These are phyloP conservation scores for Penicillium nucicola DNA, from an alignment of 495 filamentous ascomycete species.

Conservation along the genomic window DNA sequence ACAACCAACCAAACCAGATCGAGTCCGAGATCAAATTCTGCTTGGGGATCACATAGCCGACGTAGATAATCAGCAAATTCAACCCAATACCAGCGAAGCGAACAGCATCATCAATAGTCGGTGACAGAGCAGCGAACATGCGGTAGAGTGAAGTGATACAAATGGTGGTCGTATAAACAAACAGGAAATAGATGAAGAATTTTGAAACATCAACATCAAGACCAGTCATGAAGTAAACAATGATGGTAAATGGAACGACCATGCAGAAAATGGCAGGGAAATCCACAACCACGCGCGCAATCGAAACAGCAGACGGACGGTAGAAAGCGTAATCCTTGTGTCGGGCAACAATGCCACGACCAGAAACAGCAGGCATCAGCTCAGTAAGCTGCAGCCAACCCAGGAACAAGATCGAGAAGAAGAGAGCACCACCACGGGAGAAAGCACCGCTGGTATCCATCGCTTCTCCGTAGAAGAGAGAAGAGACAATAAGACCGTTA, in stretches of 20 bases:
- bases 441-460: slow-evolving; percentile 66
- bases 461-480: slow-evolving; percentile 67
- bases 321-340: slow-evolving; percentile 79
- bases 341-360: slow-evolving; percentile 58
- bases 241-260: slow-evolving; percentile 59
- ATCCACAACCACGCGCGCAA: slow-evolving; percentile 67
- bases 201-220: slow-evolving; percentile 64
- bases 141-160: slow-evolving; percentile 68
- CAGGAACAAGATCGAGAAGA: slow-evolving; percentile 74
- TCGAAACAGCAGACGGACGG: slow-evolving; percentile 66
- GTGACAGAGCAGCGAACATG: slow-evolving; percentile 72
- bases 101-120: slow-evolving; percentile 70
- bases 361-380: slow-evolving; percentile 64
- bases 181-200: slow-evolving; percentile 71
- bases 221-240: slow-evolving; percentile 67
- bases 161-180: slow-evolving; percentile 67
- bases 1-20: slow-evolving; percentile 82
- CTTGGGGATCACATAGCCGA: slow-evolving; percentile 76
- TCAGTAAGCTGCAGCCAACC: slow-evolving; percentile 73
- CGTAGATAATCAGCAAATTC: slow-evolving; percentile 70
- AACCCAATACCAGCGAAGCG: slow-evolving; percentile 66
- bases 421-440: slow-evolving; percentile 62
- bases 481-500: slow-evolving; percentile 71
- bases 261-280: slow-evolving; percentile 64
- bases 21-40: slow-evolving; percentile 55